Evolutionary conservation across 2,329 filamentous ascomycete species (phyloP), one percentile per base, ranked within the genome.

Genomic region (Fonsecaea multimorphosa): DNA sequence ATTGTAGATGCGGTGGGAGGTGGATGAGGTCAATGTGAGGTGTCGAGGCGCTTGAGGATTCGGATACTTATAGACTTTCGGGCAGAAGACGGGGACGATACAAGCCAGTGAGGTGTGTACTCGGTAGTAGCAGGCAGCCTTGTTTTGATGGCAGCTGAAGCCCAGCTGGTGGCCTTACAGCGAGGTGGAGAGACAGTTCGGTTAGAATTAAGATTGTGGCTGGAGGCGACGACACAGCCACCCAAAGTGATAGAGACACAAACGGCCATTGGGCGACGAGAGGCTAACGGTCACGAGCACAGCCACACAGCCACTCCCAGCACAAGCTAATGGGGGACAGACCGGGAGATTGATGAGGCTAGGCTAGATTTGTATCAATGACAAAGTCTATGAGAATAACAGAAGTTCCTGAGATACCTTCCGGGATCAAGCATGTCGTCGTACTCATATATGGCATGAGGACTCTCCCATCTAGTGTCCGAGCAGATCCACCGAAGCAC

Each of bases 51-150:
- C n/a, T 24, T 22, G 31, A 59, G 29, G 44, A 14, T n/a, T 19
- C 29, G 46, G 32, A 34, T 24, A 38, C 58, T 60, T 60, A 60
- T 60, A 53, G 46, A 38, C 32, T 3, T 27, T 27, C 44, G 44
- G 19, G n/a, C 9, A 19, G 40, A 22, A 36, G n/a, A 3, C 31
- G 14, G 29, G 22, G 57, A 22, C 40, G 6, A 46, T 22, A 46
- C 40, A 9, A 46, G n/a, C 12, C 51, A 8, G 27, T 16, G 22
- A 46, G 44, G 19, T 16, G 36, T 31, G n/a, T n/a, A n/a, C n/a
- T n/a, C n/a, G n/a, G 16, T 9, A 12, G 6, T n/a, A 52, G 44
- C 19, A 60, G 40, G 58, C 58, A 60, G 31, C 58, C 6, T 16
- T 38, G 58, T 60, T 52, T 29, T 46, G 11, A 34, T 32, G 52